Evolutionary conservation across 1,284 basidiomycete species (phyloP).

Genomic region (Paramarasmius palmivorus): DNA sequence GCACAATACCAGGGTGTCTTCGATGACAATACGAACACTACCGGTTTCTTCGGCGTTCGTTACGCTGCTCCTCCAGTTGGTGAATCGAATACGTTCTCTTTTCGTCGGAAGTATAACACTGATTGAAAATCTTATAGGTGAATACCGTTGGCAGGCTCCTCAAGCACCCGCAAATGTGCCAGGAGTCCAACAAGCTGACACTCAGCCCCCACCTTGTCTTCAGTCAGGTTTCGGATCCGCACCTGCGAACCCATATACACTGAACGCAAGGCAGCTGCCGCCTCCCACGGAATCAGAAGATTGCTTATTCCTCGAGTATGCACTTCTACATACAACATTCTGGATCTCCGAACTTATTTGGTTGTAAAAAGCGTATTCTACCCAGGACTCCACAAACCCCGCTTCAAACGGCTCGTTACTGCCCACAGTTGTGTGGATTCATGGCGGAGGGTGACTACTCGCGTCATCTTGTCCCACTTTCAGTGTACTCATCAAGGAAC

Average conservation of each 20-base stretch:
- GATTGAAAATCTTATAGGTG: constrained; percentile 4
- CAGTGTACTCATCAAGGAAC: neutral
- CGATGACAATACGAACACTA: constrained; percentile 2
- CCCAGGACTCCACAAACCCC: constrained; percentile 7
- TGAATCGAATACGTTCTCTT: neutral
- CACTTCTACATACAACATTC: neutral
- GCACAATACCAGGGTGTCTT: constrained; percentile 10
- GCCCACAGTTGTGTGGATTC: constrained; percentile 45
- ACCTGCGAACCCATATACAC: too few species aligned
- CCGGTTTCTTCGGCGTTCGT: constrained; percentile 11
- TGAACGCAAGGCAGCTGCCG: too few species aligned
- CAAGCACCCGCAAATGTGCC: constrained; percentile 8
- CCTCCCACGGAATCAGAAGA: constrained; percentile 8
- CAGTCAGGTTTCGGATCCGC: neutral
- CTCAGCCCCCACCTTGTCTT: constrained; percentile 5
- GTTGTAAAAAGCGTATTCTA: constrained; percentile 27
- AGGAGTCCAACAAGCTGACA: constrained; percentile 12
- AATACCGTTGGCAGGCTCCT: constrained; percentile 13
- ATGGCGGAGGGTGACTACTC: constrained; percentile 32
- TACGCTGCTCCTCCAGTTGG: constrained; percentile 12
- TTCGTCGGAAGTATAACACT: neutral
- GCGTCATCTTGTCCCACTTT: neutral
- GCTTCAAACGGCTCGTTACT: constrained; percentile 18
- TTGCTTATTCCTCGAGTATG: constrained; percentile 18
- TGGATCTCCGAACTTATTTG: too few species aligned